phyloP scores from a whole-genome alignment of 2,329 filamentous ascomycete species.

The Colletotrichum euphorbiae region DNA sequence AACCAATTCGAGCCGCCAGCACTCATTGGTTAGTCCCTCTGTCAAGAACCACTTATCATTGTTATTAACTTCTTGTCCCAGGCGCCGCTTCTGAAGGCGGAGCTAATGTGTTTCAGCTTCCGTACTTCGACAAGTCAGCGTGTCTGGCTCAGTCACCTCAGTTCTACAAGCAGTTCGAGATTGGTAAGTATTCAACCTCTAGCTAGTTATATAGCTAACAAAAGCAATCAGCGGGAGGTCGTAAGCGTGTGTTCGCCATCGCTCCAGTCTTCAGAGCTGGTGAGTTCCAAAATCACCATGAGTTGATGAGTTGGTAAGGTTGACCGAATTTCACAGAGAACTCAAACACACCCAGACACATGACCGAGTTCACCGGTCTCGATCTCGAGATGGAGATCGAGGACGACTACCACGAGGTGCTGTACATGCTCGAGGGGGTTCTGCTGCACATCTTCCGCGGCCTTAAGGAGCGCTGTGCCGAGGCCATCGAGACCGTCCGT shows the following conservation, averaged over 20 bases:
- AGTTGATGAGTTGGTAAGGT: no score
- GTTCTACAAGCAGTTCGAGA: conserved; percentile 90
- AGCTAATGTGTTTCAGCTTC: conserved; percentile 88
- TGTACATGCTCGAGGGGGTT: conserved; percentile 29
- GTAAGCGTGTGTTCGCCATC: conserved; percentile 73
- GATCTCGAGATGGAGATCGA: conserved; percentile 93
- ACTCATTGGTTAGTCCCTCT: conserved; percentile 70
- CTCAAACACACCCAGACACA: conserved; percentile 84
- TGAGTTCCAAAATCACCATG: not conserved
- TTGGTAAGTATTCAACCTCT: conserved; percentile 70
- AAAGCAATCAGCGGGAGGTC: no score
- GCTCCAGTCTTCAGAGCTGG: conserved; percentile 89
- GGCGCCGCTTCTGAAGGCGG: conserved; percentile 89
- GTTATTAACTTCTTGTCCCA: no score
- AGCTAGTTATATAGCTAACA: no score
- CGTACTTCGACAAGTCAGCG: conserved; percentile 88
- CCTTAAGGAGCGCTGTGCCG: conserved; percentile 66
- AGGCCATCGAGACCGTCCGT: conserved; percentile 79
- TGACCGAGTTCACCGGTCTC: conserved; percentile 90
- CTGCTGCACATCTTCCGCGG: conserved; percentile 26
- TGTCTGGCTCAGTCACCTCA: conserved; percentile 85
- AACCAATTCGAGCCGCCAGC: conserved; percentile 87
- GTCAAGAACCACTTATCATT: no score
- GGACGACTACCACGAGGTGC: conserved; percentile 67
- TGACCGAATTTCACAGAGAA: conserved; percentile 53